Evolutionary conservation across 257 asterid species (phyloP).

Genomic region (Jacaranda mimosifolia): DNA sequence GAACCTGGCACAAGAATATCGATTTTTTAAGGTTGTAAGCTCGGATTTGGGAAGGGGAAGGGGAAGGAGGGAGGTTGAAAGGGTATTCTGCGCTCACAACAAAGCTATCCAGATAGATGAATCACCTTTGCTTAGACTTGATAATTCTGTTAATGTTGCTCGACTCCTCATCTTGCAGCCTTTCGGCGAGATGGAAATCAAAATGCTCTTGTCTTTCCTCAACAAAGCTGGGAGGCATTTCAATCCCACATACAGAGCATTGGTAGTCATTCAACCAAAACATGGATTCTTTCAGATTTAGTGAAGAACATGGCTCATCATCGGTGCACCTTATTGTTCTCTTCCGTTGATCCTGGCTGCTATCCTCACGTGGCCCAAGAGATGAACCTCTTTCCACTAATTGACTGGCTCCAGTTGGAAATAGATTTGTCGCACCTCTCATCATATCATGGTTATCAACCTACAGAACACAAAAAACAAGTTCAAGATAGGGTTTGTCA

Average conservation of each 20-base stretch:
- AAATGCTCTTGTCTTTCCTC: conserved; percentile 94
- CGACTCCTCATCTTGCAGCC: conserved; percentile 83
- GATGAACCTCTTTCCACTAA: conserved; percentile 37
- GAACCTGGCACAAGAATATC: conserved; percentile 47
- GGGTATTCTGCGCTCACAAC: background rate
- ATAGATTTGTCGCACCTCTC: conserved; percentile 26
- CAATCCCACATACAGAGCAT: conserved; percentile 85
- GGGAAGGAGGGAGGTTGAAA: too few relatives aligned
- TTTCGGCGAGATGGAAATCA: conserved; percentile 92
- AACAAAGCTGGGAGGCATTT: conserved; percentile 78
- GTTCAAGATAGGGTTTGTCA: background rate
- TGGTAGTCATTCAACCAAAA: conserved; percentile 78
- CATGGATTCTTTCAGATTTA: conserved; percentile 40
- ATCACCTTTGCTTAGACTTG: conserved; percentile 52
- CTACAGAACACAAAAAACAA: conserved; percentile 40
- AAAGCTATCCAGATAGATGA: conserved; percentile 18
- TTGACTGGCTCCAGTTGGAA: conserved; percentile 28
- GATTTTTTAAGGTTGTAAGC: background rate
- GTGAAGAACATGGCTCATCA: conserved; percentile 49
- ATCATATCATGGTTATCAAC: conserved; percentile 38
- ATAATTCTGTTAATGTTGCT: conserved; percentile 40
- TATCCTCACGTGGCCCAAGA: conserved; percentile 37
- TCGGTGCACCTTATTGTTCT: conserved; percentile 18
- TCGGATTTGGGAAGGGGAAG: background rate
- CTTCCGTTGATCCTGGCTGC: conserved; percentile 34